Conservation (phyloP, 306 rosid species). For the Lotus japonicus region DNA sequence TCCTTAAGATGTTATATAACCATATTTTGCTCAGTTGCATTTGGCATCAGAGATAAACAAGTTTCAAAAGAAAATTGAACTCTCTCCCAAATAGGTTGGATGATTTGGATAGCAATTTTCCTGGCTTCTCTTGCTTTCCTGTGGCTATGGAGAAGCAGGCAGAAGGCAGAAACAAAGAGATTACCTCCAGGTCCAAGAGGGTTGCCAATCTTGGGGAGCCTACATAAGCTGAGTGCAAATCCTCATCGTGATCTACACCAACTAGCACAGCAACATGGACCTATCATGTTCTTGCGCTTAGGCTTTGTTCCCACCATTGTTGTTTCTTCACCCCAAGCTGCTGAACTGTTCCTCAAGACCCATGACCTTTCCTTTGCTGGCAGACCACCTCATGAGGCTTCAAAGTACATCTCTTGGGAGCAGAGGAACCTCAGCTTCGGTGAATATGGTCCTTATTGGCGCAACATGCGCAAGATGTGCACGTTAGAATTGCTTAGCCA, state of each 20-base stretch:
- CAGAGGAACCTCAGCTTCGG: conserved; percentile 37
- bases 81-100: too few relatives aligned
- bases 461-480: conserved; percentile 62
- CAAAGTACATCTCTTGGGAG: conserved; percentile 35
- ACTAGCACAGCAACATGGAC: conserved; percentile 51
- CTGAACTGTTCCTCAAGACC: conserved; percentile 59
- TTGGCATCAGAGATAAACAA: too few relatives aligned
- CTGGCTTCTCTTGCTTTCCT: too few relatives aligned
- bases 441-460: conserved; percentile 64
- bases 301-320: conserved; percentile 49
- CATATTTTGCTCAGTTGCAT: too few relatives aligned
- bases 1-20: too few relatives aligned
- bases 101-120: too few relatives aligned
- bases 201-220: conserved; percentile 51
- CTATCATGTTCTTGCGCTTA: conserved; percentile 50
- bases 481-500: conserved; percentile 52
- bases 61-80: too few relatives aligned
- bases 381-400: conserved; percentile 40
- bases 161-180: too few relatives aligned
- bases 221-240: conserved; percentile 41
- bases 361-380: conserved; percentile 56
- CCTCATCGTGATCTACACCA: conserved; percentile 47
- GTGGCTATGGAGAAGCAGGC: too few relatives aligned
- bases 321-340: conserved; percentile 67
- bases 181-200: conserved; percentile 78